A percentile compares a stretch with the other conserved stretches of the same genome.
Conservation (phyloP, 257 asterid genomes). For the Penstemon newberryi region DNA sequence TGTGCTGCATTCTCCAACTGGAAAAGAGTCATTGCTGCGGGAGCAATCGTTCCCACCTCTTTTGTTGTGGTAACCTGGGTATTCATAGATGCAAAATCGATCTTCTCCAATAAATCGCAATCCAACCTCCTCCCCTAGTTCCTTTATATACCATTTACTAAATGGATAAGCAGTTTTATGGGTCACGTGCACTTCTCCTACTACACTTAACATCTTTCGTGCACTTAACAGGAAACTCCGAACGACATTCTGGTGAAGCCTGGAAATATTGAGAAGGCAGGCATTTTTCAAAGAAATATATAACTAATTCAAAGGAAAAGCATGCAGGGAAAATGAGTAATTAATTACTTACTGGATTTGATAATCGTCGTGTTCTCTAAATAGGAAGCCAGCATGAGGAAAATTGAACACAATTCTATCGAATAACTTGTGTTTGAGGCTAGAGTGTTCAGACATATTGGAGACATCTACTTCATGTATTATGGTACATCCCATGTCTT, state of each 20-base stretch:
- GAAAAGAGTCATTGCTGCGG: conserved; percentile 20
- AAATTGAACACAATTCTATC: conserved; percentile 45
- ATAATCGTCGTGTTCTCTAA: background rate
- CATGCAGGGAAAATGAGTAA: no score
- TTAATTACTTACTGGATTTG: conserved; percentile 31
- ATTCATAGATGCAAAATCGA: background rate
- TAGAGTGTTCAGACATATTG: conserved; percentile 25
- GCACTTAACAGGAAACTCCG: conserved; percentile 34
- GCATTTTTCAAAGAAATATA: background rate
- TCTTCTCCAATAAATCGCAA: conserved; percentile 19
- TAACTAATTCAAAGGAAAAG: no score
- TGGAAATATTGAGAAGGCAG: background rate
- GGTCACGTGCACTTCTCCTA: conserved; percentile 42
- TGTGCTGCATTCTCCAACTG: conserved; percentile 33
- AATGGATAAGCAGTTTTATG: conserved; percentile 39
- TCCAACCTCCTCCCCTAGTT: conserved; percentile 30
- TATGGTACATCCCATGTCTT: conserved; percentile 34
- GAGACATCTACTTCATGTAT: conserved; percentile 31
- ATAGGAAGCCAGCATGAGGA: conserved; percentile 36
- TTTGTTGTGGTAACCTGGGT: conserved; percentile 40
- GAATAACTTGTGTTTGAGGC: conserved; percentile 7
- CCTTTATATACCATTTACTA: conserved; percentile 27
- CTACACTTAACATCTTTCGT: conserved; percentile 7
- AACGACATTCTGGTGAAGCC: conserved; percentile 37
- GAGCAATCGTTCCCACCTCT: conserved; percentile 32